These are phyloP conservation scores for Mariannaea sp. DNA, from an alignment of 2,329 filamentous ascomycete species.

Conservation along the genomic window DNA sequence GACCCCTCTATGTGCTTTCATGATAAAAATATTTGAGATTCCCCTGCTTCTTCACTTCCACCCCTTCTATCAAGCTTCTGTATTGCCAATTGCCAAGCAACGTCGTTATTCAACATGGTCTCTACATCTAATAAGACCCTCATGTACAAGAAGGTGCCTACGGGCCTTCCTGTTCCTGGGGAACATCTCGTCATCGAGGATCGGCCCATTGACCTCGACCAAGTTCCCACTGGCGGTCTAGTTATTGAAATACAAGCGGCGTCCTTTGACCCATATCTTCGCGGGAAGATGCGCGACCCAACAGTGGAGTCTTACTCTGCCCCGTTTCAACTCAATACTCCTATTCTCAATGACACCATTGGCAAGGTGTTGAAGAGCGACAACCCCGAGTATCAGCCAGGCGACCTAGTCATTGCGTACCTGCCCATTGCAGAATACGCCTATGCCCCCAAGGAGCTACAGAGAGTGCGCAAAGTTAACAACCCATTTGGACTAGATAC, in stretches of 20 bases:
- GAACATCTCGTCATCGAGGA: constrained; percentile 72
- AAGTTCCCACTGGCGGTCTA: constrained; percentile 66
- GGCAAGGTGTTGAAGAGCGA: constrained; percentile 74
- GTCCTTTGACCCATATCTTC: constrained; percentile 85
- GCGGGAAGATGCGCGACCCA: constrained; percentile 74
- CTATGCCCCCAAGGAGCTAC: constrained; percentile 51
- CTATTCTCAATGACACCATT: constrained; percentile 68
- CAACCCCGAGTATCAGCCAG: constrained; percentile 63
- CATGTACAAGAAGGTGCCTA: constrained; percentile 72
- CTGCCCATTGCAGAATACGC: constrained; percentile 73
- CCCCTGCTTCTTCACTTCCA: too few species aligned
- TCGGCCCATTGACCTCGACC: constrained; percentile 65
- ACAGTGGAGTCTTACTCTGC: constrained; percentile 62
- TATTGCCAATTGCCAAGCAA: too few species aligned
- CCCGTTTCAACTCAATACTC: constrained; percentile 61
- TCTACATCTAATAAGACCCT: constrained; percentile 69
- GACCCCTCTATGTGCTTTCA: too few species aligned
- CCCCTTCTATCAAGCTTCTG: too few species aligned
- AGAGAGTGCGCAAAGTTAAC: constrained; percentile 59
- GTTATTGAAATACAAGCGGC: constrained; percentile 73
- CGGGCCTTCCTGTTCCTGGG: constrained; percentile 69
- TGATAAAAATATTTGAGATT: too few species aligned
- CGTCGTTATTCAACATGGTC: constrained; percentile 38
- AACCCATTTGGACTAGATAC: constrained; percentile 72
- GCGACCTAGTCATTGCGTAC: constrained; percentile 66